Evolutionary conservation across 2,329 filamentous ascomycete genomes (phyloP), one percentile per base, ranked within the genome.

Genomic region (Clonostachys solani): DNA sequence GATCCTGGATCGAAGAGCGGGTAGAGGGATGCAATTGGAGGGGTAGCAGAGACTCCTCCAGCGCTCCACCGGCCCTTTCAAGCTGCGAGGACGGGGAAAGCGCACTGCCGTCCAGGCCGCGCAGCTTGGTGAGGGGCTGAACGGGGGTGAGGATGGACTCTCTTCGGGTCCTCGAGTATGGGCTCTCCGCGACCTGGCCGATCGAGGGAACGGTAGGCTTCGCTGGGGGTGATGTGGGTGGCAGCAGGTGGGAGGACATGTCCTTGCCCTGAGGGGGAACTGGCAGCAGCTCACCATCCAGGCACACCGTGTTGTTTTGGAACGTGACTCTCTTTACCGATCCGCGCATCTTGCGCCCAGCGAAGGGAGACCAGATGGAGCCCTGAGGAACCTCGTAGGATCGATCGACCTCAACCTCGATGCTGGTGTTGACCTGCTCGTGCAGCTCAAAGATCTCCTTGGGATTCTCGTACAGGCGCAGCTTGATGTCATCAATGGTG

Each of bases 381-480:
- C 53, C 50, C 23, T 87, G 89, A 85, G 84, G 89, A 50, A 58
- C 60, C n/a, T 54, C 51, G 63, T 87, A 87, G 3, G 84, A 77
- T 41, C 87, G 81, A 61, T 89, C 87, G 56, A 91, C 75, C 66
- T 91, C 87, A 18, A 89, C 77, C 70, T 92, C 87, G 35, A 92
- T 76, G 6, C 80, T 81, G 36, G 85, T 84, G 49, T 83, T 83
- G n/a, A 78, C 68, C 66, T 92, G 87, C 56, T 92, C 87, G 54
- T 92, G 87, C 44, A 92, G 78, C 70, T 92, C 87, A 56, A 92
- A 92, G 57, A 92, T 91, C 61, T 80, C 79, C 71, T 86, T 87
- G 4, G 87, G 87, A 62, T 90, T 91, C 60, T 89, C 84, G 62
- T 91, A 86, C 42, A 92, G 75, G 40, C 85, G 81, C 47, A 69